phyloP scores from a whole-genome alignment of 2,329 filamentous ascomycete species.

The Alternaria gaisen region DNA sequence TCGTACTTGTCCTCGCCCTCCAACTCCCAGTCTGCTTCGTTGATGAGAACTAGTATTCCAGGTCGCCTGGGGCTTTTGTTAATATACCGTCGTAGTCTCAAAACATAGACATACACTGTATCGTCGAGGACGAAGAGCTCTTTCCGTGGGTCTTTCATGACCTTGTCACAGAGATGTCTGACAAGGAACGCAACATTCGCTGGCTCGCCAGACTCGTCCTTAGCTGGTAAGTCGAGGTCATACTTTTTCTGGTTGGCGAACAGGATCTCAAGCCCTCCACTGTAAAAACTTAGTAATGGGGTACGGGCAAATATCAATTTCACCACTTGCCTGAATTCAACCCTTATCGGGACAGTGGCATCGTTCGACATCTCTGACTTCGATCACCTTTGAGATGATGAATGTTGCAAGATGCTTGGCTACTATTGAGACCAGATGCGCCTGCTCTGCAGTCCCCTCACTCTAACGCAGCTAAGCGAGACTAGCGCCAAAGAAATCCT shows the following conservation, averaged over 20 bases:
- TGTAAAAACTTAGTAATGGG: slow-evolving; percentile 31
- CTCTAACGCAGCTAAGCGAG: slow-evolving; percentile 35
- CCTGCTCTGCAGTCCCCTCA: slow-evolving; percentile 11
- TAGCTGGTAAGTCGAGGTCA: slow-evolving; percentile 71
- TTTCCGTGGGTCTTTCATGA: slow-evolving; percentile 84
- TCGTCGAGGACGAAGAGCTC: slow-evolving; percentile 90
- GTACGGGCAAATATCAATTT: neutral
- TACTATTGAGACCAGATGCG: slow-evolving; percentile 6
- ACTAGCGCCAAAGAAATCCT: slow-evolving; percentile 45
- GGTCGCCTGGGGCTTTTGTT: slow-evolving; percentile 72
- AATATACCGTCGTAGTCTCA: slow-evolving; percentile 9
- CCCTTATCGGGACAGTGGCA: slow-evolving; percentile 65
- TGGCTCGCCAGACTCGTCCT: slow-evolving; percentile 66
- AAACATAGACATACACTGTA: slow-evolving; percentile 73
- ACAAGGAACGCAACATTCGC: slow-evolving; percentile 80
- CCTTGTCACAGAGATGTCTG: slow-evolving; percentile 76
- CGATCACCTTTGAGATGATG: neutral
- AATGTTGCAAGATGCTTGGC: neutral
- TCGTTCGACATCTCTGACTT: slow-evolving; percentile 35
- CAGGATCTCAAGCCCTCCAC: slow-evolving; percentile 92
- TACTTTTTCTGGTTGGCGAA: slow-evolving; percentile 85
- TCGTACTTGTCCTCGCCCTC: slow-evolving; percentile 94
- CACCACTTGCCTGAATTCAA: slow-evolving; percentile 71
- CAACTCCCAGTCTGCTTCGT: slow-evolving; percentile 97
- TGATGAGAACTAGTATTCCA: slow-evolving; percentile 94